Base-by-base conservation (phyloP, 371 early-diverging fungal genomes). In the Actinomortierella ambigua region DNA sequence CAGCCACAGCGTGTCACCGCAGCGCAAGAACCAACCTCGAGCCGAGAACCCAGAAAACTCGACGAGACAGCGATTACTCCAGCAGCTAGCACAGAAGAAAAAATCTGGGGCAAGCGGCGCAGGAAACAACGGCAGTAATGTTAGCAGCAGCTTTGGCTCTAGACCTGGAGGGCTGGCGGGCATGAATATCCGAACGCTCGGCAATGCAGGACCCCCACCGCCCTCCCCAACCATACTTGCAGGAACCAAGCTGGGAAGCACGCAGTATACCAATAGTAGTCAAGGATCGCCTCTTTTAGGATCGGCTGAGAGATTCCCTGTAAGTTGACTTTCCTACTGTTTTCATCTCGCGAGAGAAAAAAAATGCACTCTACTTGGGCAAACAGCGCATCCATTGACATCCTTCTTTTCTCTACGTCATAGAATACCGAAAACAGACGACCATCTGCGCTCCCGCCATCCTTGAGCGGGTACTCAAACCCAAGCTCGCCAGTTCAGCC, bases 101-200 rank as follows among this genome's bases (percentile, higher is more conserved):
- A 65, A 34, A 34, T 34, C 34, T 6, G 34, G 34, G n/a, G n/a
- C n/a, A 4, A 34, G 34, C 34, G 34, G 34, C 11, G 34, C 7
- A 6, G 11, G 34, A 6, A 34, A 34, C 34, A 34, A 6, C 34
- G 34, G 11, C 34, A 34, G 34, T 34, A 4, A 4, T 34, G 4
- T 11, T 6, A 34, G 34, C 11, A 34, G 34, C 34, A 34, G 34
- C 34, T 34, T 34, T 14, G 59, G 58, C 3, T 13, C 42, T 22
- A 22, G 43, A 0, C 28, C 61, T n/a, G 58, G 53, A 27, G 48
- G 22, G 22, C 8, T 48, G 48, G 48, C 48, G 2, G 49, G 17
- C 20, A 39, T 70, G 55, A 60, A 60, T 34, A 70, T 70, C 39
- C 71, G 71, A 15, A 70, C 65, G 2, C 44, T 65, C 49, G 71